A percentile compares a stretch with the other conserved stretches of the same genome.
Evolutionary conservation across 2,329 filamentous ascomycete species (phyloP).

Genomic region (Trichoderma afroharzianum): DNA sequence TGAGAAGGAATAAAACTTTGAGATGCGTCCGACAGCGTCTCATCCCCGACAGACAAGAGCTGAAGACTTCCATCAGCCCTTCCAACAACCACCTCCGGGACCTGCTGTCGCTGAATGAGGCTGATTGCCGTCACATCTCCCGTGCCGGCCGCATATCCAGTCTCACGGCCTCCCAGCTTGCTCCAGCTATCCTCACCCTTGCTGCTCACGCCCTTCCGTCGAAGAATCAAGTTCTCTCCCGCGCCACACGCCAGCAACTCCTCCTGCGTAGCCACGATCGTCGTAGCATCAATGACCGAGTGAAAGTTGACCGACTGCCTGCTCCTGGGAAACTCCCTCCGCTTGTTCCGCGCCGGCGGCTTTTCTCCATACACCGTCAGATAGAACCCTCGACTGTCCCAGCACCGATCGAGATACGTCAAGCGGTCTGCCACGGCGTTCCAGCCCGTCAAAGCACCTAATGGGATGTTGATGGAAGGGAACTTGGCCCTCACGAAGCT

Average conservation of each 20-base stretch:
- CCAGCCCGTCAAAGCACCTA: slow-evolving; percentile 31
- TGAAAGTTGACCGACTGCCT: slow-evolving; percentile 41
- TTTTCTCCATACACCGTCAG: slow-evolving; percentile 28
- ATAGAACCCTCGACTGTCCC: slow-evolving; percentile 48
- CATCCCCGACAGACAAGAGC: slow-evolving; percentile 39
- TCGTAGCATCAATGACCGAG: slow-evolving; percentile 45
- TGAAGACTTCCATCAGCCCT: slow-evolving; percentile 49
- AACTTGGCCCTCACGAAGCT: slow-evolving; percentile 47
- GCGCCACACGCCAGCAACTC: slow-evolving; percentile 51
- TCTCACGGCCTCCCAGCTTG: slow-evolving; percentile 35
- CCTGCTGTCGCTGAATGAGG: slow-evolving; percentile 36
- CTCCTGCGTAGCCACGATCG: slow-evolving; percentile 33
- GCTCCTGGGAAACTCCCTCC: slow-evolving; percentile 20
- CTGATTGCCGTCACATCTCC: slow-evolving; percentile 50
- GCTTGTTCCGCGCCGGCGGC: slow-evolving; percentile 19
- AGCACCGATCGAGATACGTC: slow-evolving; percentile 50
- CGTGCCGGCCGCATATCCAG: slow-evolving; percentile 41
- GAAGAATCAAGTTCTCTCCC: slow-evolving; percentile 48
- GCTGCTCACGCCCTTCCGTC: slow-evolving; percentile 33
- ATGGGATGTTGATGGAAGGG: slow-evolving; percentile 36
- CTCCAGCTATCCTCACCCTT: slow-evolving; percentile 33
- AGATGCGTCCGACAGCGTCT: slow-evolving; percentile 26
- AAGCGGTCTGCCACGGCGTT: slow-evolving; percentile 41
- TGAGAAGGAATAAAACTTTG: slow-evolving; percentile 23
- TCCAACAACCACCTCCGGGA: slow-evolving; percentile 41